phyloP scores from a whole-genome alignment of 179 eudicot genomes.

The Drosera spatulata region DNA sequence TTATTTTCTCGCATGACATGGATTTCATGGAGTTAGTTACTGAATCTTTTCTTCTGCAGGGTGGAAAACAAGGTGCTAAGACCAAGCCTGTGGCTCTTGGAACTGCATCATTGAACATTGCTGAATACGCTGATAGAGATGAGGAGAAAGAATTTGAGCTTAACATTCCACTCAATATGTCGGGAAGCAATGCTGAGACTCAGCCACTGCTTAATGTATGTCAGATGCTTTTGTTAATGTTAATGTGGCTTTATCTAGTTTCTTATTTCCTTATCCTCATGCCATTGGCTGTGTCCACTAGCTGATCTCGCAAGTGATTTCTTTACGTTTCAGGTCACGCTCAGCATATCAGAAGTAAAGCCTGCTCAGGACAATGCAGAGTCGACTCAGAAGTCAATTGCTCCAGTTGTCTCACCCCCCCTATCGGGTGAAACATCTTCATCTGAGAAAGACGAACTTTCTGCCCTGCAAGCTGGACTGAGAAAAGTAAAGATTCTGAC shows the following conservation, averaged over 20 bases:
- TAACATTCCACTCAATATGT: conserved; percentile 38
- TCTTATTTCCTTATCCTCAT: neutral
- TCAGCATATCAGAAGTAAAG: conserved; percentile 47
- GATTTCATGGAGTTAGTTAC: neutral
- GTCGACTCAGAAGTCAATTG: conserved; percentile 24
- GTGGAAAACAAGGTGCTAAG: conserved; percentile 39
- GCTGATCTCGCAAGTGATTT: neutral
- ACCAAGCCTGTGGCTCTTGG: conserved; percentile 38
- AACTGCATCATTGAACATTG: conserved; percentile 50
- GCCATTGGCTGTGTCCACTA: neutral
- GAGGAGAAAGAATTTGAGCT: conserved; percentile 52
- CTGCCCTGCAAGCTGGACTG: conserved; percentile 63
- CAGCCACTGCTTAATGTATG: conserved; percentile 46
- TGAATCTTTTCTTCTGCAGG: conserved; percentile 22
- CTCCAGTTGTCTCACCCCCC: conserved; percentile 28
- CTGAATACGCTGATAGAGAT: conserved; percentile 52
- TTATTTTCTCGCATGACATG: neutral
- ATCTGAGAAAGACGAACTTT: conserved; percentile 53
- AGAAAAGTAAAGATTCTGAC: conserved; percentile 57
- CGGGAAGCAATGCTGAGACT: conserved; percentile 24
- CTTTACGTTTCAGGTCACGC: conserved; percentile 32
- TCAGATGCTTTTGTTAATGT: neutral
- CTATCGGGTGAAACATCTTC: conserved; percentile 27
- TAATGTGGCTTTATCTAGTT: neutral
- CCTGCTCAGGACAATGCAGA: conserved; percentile 43